These are phyloP conservation scores for Paramecium octaurelia DNA, from an alignment of 73 alveolate genomes.

Conservation along the genomic window DNA sequence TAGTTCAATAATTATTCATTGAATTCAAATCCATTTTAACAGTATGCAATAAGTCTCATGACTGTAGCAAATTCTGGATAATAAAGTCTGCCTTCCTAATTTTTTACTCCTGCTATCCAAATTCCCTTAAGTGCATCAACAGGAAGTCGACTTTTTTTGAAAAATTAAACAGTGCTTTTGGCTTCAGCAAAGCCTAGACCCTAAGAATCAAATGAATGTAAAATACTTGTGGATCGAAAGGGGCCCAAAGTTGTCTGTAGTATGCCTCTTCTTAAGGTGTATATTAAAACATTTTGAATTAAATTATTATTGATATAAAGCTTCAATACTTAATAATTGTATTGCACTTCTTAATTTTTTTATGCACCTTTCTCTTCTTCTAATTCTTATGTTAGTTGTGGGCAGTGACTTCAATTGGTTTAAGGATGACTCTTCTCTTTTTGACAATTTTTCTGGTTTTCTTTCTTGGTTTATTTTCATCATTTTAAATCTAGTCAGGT, in stretches of 20 bases:
- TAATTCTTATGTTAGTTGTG: neutral
- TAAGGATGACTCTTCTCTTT: neutral
- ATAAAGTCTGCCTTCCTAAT: neutral
- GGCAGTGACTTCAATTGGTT: neutral
- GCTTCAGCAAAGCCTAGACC: conserved; percentile 16
- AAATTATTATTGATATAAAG: neutral
- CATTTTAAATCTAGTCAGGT: neutral
- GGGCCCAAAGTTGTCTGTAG: neutral
- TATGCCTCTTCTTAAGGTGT: neutral
- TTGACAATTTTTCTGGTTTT: neutral
- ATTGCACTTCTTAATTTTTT: neutral
- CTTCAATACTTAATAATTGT: neutral
- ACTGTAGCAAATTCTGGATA: neutral
- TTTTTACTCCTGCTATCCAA: neutral
- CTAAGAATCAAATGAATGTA: neutral
- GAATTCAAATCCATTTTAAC: conserved; percentile 24
- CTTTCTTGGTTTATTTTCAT: neutral
- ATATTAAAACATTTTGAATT: neutral
- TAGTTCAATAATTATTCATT: neutral
- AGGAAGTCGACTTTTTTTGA: neutral
- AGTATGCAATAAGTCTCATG: neutral
- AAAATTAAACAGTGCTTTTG: neutral
- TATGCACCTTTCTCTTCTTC: neutral
- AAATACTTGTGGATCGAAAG: conserved; percentile 3
- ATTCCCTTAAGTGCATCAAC: neutral